These are phyloP conservation scores for Huntiella decipiens DNA, from an alignment of 2,329 filamentous ascomycete species.

Conservation along the genomic window DNA sequence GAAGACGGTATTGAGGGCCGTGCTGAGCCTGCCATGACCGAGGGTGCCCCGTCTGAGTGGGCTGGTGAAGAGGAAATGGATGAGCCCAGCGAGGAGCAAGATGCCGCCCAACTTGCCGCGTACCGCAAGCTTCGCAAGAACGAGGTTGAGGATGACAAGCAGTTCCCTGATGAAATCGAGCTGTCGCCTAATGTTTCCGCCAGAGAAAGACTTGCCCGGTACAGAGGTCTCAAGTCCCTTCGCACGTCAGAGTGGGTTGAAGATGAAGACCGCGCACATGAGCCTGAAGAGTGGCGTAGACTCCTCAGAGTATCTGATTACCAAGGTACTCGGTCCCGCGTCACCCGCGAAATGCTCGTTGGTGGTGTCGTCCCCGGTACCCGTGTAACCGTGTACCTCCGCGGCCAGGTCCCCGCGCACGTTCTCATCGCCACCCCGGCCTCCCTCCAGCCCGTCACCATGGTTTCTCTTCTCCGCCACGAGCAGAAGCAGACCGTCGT, in stretches of 20 bases:
- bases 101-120: slow-evolving; percentile 56
- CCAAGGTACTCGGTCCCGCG: slow-evolving; percentile 58
- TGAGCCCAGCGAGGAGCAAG: slow-evolving; percentile 64
- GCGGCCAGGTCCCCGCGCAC: slow-evolving; percentile 25
- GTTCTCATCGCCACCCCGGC: slow-evolving; percentile 29
- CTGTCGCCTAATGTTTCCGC: slow-evolving; percentile 74
- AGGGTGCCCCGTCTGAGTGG: slow-evolving; percentile 60
- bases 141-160: slow-evolving; percentile 74
- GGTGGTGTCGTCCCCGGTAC: slow-evolving; percentile 74
- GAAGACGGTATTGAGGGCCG: slow-evolving; percentile 69
- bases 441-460: slow-evolving; percentile 38
- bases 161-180: slow-evolving; percentile 96
- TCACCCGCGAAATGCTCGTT: slow-evolving; percentile 65
- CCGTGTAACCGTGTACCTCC: slow-evolving; percentile 61
- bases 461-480: slow-evolving; percentile 79
- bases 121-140: slow-evolving; percentile 62
- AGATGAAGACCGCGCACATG: slow-evolving; percentile 66
- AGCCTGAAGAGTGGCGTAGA: slow-evolving; percentile 78
- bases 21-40: slow-evolving; percentile 52
- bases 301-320: slow-evolving; percentile 82
- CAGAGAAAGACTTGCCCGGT: slow-evolving; percentile 65
- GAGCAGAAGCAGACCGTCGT: slow-evolving; percentile 85
- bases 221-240: slow-evolving; percentile 81
- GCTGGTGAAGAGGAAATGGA: slow-evolving; percentile 85
- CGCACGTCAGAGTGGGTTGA: slow-evolving; percentile 77